Conservation (phyloP, 345 rosid species). For the Lepidium africanum region DNA sequence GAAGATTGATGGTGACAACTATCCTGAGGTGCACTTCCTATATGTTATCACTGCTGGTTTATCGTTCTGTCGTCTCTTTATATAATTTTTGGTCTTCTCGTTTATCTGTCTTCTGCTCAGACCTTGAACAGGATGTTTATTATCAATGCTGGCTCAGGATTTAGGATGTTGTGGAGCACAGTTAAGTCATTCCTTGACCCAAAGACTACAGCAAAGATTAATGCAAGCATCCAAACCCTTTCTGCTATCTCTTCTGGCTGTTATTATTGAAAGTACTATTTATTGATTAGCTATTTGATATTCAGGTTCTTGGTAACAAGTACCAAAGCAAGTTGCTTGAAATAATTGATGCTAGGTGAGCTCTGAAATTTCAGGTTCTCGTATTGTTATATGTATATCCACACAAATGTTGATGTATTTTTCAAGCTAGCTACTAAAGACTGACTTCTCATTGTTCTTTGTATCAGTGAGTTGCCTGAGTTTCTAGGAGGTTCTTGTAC, state of each 20-base stretch:
- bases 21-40: conserved; percentile 58
- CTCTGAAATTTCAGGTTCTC: not conserved
- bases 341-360: conserved; percentile 62
- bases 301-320: conserved; percentile 81
- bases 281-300: not conserved
- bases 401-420: not conserved
- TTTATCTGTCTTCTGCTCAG: conserved; percentile 26
- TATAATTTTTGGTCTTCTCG: not conserved
- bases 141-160: conserved; percentile 93
- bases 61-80: not conserved
- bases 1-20: conserved; percentile 82
- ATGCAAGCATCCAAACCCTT: conserved; percentile 39
- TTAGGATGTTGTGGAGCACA: conserved; percentile 88
- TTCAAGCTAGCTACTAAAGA: not conserved
- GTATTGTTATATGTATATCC: too few relatives aligned
- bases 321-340: conserved; percentile 86
- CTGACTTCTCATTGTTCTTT: not conserved
- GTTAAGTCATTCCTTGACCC: conserved; percentile 88
- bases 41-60: not conserved
- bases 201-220: conserved; percentile 81
- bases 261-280: not conserved
- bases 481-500: conserved; percentile 79
- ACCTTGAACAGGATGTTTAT: conserved; percentile 86
- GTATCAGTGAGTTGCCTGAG: conserved; percentile 61
- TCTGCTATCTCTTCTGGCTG: not conserved